These are phyloP conservation scores for Musa schizocarpa DNA, from an alignment of 176 grass and related monocot species.

Conservation along the genomic window DNA sequence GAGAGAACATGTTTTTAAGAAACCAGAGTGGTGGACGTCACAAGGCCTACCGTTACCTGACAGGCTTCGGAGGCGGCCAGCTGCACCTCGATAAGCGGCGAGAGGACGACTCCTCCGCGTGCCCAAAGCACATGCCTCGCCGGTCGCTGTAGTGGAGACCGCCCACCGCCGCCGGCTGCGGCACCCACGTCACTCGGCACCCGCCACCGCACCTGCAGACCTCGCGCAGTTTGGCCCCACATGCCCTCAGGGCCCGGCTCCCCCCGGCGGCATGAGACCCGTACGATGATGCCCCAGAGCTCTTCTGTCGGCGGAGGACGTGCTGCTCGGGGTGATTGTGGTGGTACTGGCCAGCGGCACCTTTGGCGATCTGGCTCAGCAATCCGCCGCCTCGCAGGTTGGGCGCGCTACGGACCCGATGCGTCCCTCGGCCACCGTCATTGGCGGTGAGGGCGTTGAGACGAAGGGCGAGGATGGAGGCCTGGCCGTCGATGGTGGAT, in stretches of 20 bases:
- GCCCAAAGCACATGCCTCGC: neutral
- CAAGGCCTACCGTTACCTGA: neutral
- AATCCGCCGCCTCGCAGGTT: conserved; percentile 29
- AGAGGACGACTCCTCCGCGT: neutral
- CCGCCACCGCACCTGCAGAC: conserved; percentile 23
- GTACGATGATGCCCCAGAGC: too few species aligned
- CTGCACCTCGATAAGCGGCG: neutral
- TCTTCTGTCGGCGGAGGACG: neutral
- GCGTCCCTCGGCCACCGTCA: conserved; percentile 18
- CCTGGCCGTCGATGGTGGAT: conserved; percentile 22
- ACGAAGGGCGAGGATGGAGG: neutral
- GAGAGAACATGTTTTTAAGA: too few species aligned
- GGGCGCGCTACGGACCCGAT: conserved; percentile 51
- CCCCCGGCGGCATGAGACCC: neutral
- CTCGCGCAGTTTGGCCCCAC: conserved; percentile 17
- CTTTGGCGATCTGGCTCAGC: neutral
- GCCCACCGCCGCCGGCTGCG: neutral
- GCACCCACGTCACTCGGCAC: neutral
- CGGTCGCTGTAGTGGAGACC: conserved; percentile 16
- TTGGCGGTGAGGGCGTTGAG: neutral
- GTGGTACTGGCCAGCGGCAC: neutral
- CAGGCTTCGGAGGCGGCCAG: neutral
- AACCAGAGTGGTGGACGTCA: neutral
- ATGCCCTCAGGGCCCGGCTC: neutral
- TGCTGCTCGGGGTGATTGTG: neutral